phyloP scores from a whole-genome alignment of 2,329 filamentous ascomycete species.

The Beauveria scarabaeidicola region DNA sequence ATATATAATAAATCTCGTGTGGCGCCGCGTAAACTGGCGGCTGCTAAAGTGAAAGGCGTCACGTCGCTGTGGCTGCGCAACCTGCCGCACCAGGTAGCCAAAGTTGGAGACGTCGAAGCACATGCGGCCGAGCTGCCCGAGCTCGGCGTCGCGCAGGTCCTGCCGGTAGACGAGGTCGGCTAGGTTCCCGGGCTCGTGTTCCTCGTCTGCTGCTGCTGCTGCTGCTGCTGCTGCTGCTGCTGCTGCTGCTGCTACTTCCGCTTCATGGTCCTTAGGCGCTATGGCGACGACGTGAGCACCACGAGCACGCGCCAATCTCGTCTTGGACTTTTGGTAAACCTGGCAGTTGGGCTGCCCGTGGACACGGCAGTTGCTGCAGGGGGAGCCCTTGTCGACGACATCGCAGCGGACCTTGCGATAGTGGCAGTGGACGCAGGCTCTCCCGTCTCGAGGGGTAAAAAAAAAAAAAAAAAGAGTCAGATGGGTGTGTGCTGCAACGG shows the following conservation, averaged over 20 bases:
- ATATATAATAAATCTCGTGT: too few species aligned
- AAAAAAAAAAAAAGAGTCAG: background rate
- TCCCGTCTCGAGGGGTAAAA: conserved; percentile 19
- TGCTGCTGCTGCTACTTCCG: background rate
- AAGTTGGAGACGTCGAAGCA: conserved; percentile 49
- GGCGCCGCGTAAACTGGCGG: conserved; percentile 28
- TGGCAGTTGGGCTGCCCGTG: conserved; percentile 33
- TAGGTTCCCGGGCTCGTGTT: conserved; percentile 37
- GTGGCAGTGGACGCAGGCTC: conserved; percentile 40
- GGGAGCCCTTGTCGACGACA: conserved; percentile 35
- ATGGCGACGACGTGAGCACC: background rate
- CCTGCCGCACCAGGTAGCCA: conserved; percentile 45
- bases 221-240: background rate
- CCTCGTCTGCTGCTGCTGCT: conserved; percentile 21
- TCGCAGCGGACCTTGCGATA: conserved; percentile 44
- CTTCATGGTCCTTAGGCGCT: background rate
- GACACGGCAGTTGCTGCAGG: conserved; percentile 39
- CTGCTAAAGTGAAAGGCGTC: conserved; percentile 27
- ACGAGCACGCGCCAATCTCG: background rate
- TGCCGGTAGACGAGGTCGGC: conserved; percentile 43
- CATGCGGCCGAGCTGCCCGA: conserved; percentile 38
- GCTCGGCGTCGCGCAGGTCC: conserved; percentile 34
- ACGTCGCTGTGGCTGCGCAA: conserved; percentile 21
- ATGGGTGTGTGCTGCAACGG: background rate
- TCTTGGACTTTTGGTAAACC: conserved; percentile 43